These are phyloP conservation scores for Erythrobasidium hasegawianum DNA, from an alignment of 1,284 basidiomycete genomes.

Conservation along the genomic window DNA sequence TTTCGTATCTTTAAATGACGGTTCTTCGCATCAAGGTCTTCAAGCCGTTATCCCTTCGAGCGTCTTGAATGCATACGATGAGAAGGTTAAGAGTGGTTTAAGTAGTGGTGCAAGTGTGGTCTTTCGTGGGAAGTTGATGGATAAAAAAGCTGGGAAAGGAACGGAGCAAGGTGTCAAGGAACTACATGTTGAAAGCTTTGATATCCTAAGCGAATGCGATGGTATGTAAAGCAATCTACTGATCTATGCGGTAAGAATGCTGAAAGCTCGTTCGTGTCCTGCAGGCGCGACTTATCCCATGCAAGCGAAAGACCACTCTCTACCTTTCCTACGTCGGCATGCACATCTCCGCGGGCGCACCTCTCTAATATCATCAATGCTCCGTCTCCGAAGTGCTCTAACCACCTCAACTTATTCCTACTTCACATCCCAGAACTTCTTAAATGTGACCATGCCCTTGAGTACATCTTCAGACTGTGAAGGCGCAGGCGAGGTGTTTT, in stretches of 20 bases:
- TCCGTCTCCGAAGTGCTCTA: constrained; percentile 63
- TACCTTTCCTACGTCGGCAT: constrained; percentile 73
- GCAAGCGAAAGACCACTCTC: constrained; percentile 72
- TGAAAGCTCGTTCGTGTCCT: no score
- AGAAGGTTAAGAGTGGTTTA: constrained; percentile 23
- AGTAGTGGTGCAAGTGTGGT: constrained; percentile 39
- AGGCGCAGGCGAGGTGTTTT: constrained; percentile 91
- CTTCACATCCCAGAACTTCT: constrained; percentile 61
- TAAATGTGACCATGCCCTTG: constrained; percentile 76
- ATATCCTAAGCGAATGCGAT: constrained; percentile 70
- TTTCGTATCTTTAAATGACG: constrained; percentile 79
- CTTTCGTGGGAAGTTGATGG: constrained; percentile 58
- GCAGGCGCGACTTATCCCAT: constrained; percentile 68
- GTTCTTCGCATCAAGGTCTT: constrained; percentile 62
- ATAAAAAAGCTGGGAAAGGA: constrained; percentile 62
- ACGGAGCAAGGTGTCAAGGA: constrained; percentile 52
- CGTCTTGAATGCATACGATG: constrained; percentile 45
- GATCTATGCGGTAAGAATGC: no score
- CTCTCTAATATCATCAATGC: constrained; percentile 63
- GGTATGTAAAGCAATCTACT: no score
- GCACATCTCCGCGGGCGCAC: constrained; percentile 80
- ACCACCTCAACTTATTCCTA: constrained; percentile 30
- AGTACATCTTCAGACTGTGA: constrained; percentile 91
- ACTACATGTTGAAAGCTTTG: constrained; percentile 62
- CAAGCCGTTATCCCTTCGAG: constrained; percentile 69